Evolutionary conservation across 768 basidiomycete species (phyloP), one percentile per base, ranked within the genome.

Genomic region (Naganishia vishniacii): DNA sequence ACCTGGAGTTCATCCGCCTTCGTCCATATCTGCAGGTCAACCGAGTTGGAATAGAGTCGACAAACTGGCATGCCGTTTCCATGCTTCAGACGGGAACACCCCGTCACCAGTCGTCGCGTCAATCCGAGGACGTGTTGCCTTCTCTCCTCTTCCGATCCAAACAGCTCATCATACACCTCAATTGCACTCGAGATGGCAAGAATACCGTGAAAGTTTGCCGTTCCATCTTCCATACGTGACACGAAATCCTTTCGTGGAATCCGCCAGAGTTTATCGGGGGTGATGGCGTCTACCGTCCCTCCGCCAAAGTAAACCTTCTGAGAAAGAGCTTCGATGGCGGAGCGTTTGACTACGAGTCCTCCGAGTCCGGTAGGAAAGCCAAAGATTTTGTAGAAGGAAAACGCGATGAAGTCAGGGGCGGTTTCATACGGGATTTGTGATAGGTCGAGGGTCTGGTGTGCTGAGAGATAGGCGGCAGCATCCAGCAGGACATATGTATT

Each of bases 281-380:
- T 65, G 23, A 71, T 56, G 25, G 63, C 63, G n/a, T 69, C 64
- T 47, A 73, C 58, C 1, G 70, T 67, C 4, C 72, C 72, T 16
- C 72, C 72, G 0, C 72, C 72, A 48, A 69, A 72, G 51, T 69
- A 72, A 13, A 64, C 41, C 18, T 66, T 63, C 16, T 49, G 26
- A 16, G 32, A 31, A 11, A 67, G 46, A 4, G 48, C 25, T 23
- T 16, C 9, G 1, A 37, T 41, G 12, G 65, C 49, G 15, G 45
- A 28, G 28, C 67, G 69, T 16, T 69, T 69, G 41, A 73, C 64
- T 49, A 73, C 11, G 28, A 73, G 61, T 25, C 60, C 56, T 9
- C 72, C 72, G 32, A 73, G 64, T 1, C 71, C 71, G 6, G 72
- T 73, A 0, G 72, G 72, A 23, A 58, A 71, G 40, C 72, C 72